Evolutionary conservation across 768 basidiomycete genomes (phyloP).

Genomic region (Boletellus ananiceps): DNA sequence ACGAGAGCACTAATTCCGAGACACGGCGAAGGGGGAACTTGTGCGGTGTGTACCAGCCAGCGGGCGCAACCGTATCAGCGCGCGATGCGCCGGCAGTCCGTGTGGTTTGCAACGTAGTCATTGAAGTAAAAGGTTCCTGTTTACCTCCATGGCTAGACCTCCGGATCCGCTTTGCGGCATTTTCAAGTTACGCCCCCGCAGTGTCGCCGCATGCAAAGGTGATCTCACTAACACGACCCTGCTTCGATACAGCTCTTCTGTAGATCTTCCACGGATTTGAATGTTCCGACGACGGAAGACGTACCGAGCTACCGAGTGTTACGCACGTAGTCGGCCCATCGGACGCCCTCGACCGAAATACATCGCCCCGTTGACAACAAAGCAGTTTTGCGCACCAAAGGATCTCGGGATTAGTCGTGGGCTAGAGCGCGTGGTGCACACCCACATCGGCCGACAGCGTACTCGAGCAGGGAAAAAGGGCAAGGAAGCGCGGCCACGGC

Average conservation of each 20-base stretch:
- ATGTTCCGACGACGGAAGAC: background rate
- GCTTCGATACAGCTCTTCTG: background rate
- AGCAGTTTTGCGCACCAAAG: background rate
- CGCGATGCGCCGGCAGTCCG: too few relatives aligned
- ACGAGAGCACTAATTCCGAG: too few relatives aligned
- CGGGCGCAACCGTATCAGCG: too few relatives aligned
- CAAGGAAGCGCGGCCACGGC: background rate
- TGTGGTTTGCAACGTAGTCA: too few relatives aligned
- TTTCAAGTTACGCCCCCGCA: background rate
- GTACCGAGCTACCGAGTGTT: background rate
- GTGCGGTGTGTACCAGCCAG: too few relatives aligned
- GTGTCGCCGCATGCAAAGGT: too few relatives aligned
- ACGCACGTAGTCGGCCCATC: background rate
- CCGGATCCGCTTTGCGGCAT: too few relatives aligned
- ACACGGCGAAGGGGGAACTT: too few relatives aligned
- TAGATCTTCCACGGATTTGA: background rate
- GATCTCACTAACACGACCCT: background rate
- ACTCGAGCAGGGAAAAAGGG: background rate
- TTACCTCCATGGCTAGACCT: background rate
- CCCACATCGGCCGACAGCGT: background rate
- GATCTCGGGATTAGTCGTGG: constrained; percentile 5
- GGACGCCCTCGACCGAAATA: background rate
- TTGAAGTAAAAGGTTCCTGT: too few relatives aligned
- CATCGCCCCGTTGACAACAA: background rate
- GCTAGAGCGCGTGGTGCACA: constrained; percentile 1